Conservation (phyloP, 2,329 filamentous ascomycete species). For the Sporothrix mexicana region DNA sequence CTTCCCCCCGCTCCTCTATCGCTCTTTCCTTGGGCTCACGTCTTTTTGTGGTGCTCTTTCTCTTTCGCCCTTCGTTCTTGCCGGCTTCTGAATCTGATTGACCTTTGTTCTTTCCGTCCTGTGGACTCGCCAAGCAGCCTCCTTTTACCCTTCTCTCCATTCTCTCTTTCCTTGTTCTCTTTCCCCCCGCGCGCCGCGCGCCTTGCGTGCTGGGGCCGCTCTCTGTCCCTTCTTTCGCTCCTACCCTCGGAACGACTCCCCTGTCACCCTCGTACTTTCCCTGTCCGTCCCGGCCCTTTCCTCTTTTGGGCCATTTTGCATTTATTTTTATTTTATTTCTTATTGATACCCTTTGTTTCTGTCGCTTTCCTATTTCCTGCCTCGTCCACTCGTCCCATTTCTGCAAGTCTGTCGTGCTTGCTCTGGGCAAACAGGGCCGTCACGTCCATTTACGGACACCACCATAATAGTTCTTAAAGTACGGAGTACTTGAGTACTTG, state of each 20-base stretch:
- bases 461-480: not conserved
- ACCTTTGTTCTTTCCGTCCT: conserved; percentile 6
- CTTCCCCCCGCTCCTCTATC: not conserved
- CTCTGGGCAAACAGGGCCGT: not conserved
- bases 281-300: conserved; percentile 9
- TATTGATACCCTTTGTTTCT: not conserved
- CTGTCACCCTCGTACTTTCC: not conserved
- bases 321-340: not conserved
- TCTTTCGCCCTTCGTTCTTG: not conserved
- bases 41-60: conserved; percentile 23
- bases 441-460: not conserved
- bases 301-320: conserved; percentile 7
- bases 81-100: not conserved
- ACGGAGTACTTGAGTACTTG: not conserved
- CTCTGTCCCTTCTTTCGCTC: not conserved
- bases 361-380: not conserved
- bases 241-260: not conserved
- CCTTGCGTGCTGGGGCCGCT: conserved; percentile 18
- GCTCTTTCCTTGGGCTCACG: conserved; percentile 21
- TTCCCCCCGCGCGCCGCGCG: conserved; percentile 3
- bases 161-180: too few species aligned
- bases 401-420: conserved; percentile 24
- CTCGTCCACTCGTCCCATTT: not conserved
- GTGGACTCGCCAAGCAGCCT: not conserved
- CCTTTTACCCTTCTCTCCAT: not conserved